Conservation (phyloP, 75 land plant genomes). For the Sequoia sempervirens region DNA sequence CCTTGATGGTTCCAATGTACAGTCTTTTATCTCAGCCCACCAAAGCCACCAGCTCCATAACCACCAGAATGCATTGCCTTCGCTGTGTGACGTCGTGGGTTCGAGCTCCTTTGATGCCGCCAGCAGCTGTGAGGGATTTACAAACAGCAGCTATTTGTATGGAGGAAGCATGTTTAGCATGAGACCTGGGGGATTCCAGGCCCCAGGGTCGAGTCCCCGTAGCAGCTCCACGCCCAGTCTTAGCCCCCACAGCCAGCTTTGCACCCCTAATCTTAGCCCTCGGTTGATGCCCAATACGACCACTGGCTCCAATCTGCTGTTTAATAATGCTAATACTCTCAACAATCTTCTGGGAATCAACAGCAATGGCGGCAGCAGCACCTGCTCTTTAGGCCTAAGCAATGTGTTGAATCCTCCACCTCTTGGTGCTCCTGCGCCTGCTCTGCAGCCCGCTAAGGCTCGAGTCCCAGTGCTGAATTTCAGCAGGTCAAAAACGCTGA, state of each 20-base stretch:
- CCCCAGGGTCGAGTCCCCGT: slow-evolving; percentile 3
- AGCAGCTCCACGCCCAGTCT: neutral
- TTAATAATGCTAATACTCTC: neutral
- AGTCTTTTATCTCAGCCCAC: slow-evolving; percentile 25
- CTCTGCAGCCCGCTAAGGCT: neutral
- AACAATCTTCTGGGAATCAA: neutral
- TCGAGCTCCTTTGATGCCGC: neutral
- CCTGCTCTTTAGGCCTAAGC: neutral
- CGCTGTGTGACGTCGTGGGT: slow-evolving; percentile 13
- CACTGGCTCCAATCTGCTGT: neutral
- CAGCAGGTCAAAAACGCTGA: slow-evolving; percentile 41
- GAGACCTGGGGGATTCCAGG: neutral
- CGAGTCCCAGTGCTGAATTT: slow-evolving; percentile 13
- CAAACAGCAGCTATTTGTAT: neutral
- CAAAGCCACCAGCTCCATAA: slow-evolving; percentile 8
- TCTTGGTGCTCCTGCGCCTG: neutral
- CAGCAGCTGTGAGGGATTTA: too few species aligned
- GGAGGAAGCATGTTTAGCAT: neutral
- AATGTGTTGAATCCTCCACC: neutral
- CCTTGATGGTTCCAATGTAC: slow-evolving; percentile 31
- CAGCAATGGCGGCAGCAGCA: neutral
- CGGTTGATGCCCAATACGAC: neutral
- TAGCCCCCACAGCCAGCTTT: slow-evolving; percentile 5
- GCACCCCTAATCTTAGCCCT: slow-evolving; percentile 6
- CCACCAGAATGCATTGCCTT: slow-evolving; percentile 8